Conservation (phyloP, 108 stramenopile genomes). For the Stephanodiscus minutulus region DNA sequence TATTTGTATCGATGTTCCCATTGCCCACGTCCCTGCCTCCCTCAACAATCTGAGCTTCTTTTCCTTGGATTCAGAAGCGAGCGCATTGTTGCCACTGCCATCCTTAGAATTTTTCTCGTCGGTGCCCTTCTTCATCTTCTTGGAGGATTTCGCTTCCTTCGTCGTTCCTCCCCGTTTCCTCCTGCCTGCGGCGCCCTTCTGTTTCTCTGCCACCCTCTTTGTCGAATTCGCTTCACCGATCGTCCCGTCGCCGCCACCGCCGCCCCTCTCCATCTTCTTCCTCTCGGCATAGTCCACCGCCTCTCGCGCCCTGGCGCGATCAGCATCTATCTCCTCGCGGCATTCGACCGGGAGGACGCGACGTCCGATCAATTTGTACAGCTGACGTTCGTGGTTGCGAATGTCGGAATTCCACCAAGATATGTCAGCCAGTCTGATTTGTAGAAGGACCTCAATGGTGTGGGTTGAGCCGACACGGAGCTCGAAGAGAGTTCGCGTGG, state of each 20-base stretch:
- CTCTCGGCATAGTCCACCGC: background rate
- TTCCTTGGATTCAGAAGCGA: slow-evolving; percentile 6
- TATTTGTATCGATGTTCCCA: slow-evolving; percentile 48
- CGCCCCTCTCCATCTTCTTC: background rate
- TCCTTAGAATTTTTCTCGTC: slow-evolving; percentile 17
- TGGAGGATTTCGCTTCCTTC: slow-evolving; percentile 10
- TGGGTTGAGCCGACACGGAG: slow-evolving; percentile 50
- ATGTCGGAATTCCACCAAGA: slow-evolving; percentile 47
- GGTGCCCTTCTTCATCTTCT: slow-evolving; percentile 23
- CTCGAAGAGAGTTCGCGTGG: slow-evolving; percentile 49
- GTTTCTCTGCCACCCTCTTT: slow-evolving; percentile 18
- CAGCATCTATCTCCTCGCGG: slow-evolving; percentile 39
- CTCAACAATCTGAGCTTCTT: slow-evolving; percentile 40
- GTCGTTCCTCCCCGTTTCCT: slow-evolving; percentile 17
- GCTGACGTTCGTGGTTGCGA: slow-evolving; percentile 34
- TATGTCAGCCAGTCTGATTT: slow-evolving; percentile 45
- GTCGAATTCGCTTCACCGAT: slow-evolving; percentile 40
- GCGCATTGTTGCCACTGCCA: slow-evolving; percentile 8
- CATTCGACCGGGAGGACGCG: slow-evolving; percentile 41
- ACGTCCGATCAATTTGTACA: slow-evolving; percentile 47
- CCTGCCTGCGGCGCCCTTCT: background rate
- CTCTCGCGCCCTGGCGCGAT: slow-evolving; percentile 15
- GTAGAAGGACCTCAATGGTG: slow-evolving; percentile 52
- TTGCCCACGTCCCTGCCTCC: slow-evolving; percentile 41
- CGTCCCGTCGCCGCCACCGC: background rate